phyloP scores from a whole-genome alignment of 2,329 filamentous ascomycete species.

The Juglanconis juglandina region DNA sequence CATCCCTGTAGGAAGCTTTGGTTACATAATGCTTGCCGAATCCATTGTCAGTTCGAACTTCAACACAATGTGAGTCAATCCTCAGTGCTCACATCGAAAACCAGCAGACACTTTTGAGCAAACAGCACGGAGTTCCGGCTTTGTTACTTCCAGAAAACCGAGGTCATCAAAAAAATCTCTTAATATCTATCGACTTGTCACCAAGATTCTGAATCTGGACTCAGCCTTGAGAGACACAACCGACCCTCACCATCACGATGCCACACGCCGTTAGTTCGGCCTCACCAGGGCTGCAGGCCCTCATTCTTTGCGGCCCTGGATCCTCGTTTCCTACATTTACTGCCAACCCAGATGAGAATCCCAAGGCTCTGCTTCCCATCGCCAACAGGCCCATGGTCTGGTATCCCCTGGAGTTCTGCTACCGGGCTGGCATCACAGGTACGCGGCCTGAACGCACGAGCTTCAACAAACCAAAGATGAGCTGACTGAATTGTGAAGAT shows the following conservation, averaged over 20 bases:
- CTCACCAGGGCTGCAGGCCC: constrained; percentile 73
- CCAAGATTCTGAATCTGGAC: not conserved
- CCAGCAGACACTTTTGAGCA: too few relatives aligned
- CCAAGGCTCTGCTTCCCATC: constrained; percentile 77
- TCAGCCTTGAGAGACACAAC: not conserved
- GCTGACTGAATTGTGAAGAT: constrained; percentile 36
- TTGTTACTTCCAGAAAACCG: not conserved
- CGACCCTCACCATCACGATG: constrained; percentile 44
- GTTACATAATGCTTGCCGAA: too few relatives aligned
- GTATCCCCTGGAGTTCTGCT: constrained; percentile 84
- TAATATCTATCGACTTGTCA: too few relatives aligned
- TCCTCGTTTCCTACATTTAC: constrained; percentile 81
- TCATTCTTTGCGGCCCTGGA: constrained; percentile 79
- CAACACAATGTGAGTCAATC: too few relatives aligned
- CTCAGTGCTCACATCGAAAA: too few relatives aligned
- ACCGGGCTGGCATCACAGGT: constrained; percentile 75
- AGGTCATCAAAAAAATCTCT: not conserved
- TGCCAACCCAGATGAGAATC: constrained; percentile 73
- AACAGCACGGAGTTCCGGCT: too few relatives aligned
- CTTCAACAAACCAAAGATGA: not conserved
- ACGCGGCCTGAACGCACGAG: constrained; percentile 25
- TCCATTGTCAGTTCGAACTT: too few relatives aligned
- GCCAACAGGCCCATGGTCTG: constrained; percentile 87
- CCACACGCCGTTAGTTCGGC: constrained; percentile 73
- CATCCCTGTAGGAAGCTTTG: too few relatives aligned